Percentiles rank a stretch among this genome's conserved stretches.
Conservation (phyloP, 345 rosid genomes). For the Acer campestre region DNA sequence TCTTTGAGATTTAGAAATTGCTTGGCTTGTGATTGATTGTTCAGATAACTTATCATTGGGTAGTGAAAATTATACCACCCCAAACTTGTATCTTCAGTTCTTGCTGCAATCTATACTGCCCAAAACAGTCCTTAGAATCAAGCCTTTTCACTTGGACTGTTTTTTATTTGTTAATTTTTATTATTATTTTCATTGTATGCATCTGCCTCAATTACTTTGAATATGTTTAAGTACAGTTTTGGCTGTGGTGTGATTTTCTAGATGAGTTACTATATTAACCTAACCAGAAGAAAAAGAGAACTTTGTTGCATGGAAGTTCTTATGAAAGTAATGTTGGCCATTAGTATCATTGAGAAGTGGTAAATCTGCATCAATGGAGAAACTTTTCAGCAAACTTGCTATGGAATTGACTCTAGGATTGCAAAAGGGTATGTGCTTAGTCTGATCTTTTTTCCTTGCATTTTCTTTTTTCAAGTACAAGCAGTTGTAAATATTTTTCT, state of each 20-base stretch:
- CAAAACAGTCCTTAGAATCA: no score
- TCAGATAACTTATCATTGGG: neutral
- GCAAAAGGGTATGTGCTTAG: neutral
- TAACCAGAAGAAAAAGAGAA: neutral
- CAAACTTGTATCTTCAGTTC: neutral
- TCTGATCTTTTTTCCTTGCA: neutral
- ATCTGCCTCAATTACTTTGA: neutral
- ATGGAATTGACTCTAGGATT: conserved; percentile 4
- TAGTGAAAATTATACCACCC: neutral
- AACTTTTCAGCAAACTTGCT: neutral
- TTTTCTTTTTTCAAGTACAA: neutral
- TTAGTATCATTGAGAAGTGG: neutral
- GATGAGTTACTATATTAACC: neutral
- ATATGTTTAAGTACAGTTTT: neutral
- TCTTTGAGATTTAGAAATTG: neutral
- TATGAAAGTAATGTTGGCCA: neutral
- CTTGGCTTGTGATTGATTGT: neutral
- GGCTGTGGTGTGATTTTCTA: neutral
- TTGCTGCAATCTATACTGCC: neutral
- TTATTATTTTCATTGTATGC: neutral
- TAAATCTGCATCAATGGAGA: neutral
- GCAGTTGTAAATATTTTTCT: neutral
- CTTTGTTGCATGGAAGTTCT: neutral
- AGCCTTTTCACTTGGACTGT: no score
- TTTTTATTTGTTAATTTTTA: neutral